phyloP scores from a whole-genome alignment of 2,329 filamentous ascomycete genomes.

The Colletotrichum lupini region DNA sequence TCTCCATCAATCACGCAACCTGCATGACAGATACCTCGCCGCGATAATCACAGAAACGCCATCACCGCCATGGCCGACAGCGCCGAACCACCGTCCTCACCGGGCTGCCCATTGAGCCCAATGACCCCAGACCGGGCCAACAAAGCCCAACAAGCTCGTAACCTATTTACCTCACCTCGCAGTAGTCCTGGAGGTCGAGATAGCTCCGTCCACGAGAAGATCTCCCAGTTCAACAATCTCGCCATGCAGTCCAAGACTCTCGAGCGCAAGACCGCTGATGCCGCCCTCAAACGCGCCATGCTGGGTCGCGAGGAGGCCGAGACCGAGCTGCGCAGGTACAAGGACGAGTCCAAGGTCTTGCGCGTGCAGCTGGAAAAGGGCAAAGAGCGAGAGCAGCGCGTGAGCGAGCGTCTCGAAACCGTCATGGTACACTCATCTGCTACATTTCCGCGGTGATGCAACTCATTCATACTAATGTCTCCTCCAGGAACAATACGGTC shows the following conservation, averaged over 20 bases:
- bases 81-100: constrained; percentile 63
- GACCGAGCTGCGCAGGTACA: constrained; percentile 71
- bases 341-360: constrained; percentile 68
- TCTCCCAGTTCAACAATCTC: constrained; percentile 79
- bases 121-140: constrained; percentile 75
- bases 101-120: constrained; percentile 66
- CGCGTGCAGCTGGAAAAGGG: constrained; percentile 72
- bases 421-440: constrained; percentile 66
- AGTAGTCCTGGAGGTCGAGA: constrained; percentile 56
- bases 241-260: constrained; percentile 69
- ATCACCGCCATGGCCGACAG: constrained; percentile 52
- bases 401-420: constrained; percentile 74
- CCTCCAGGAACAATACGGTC: constrained; percentile 74
- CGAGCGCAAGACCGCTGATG: constrained; percentile 73
- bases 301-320: constrained; percentile 78
- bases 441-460: not conserved
- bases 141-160: constrained; percentile 53
- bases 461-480: constrained; percentile 21
- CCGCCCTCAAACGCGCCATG: constrained; percentile 74
- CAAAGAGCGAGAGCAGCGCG: constrained; percentile 72
- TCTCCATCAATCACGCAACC: not conserved
- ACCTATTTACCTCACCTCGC: constrained; percentile 49
- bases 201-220: constrained; percentile 73
- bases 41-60: not conserved
- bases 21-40: not conserved